Evolutionary conservation across 805 yeast genomes (phyloP).

Genomic region (Lachancea fermentati): DNA sequence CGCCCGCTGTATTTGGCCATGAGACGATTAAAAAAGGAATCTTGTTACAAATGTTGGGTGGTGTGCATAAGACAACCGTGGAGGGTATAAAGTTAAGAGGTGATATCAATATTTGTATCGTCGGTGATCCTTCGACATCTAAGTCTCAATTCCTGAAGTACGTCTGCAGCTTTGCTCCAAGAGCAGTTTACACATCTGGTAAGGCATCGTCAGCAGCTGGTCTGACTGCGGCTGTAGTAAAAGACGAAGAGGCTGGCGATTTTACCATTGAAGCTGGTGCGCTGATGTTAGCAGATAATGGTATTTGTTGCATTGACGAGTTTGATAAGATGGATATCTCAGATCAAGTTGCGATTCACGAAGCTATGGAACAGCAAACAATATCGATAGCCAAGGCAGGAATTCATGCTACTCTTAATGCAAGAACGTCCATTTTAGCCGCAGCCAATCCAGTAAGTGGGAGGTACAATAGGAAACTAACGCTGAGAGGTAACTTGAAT

Average conservation of each 20-base stretch:
- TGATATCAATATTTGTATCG: constrained; percentile 92
- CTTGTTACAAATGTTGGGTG: constrained; percentile 82
- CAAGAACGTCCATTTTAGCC: constrained; percentile 91
- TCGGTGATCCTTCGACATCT: constrained; percentile 97
- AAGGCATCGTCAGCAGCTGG: constrained; percentile 99
- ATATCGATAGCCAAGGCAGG: constrained; percentile 98
- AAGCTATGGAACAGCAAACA: constrained; percentile 99
- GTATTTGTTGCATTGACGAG: constrained; percentile 97
- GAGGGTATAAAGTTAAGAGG: constrained; percentile 96
- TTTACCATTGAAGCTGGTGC: constrained; percentile 99
- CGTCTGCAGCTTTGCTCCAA: constrained; percentile 83
- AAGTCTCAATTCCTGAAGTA: constrained; percentile 94
- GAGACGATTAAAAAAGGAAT: constrained; percentile 91
- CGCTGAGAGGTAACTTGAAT: constrained; percentile 77
- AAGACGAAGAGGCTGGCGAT: constrained; percentile 96
- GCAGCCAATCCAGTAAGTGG: constrained; percentile 99
- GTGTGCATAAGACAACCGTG: constrained; percentile 88
- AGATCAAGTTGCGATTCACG: constrained; percentile 98
- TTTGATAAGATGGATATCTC: constrained; percentile 94
- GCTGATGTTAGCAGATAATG: constrained; percentile 95
- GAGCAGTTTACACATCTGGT: constrained; percentile 96
- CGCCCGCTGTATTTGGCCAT: constrained; percentile 96
- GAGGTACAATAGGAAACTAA: constrained; percentile 80
- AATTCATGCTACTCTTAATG: constrained; percentile 94
- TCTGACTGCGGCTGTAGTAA: constrained; percentile 94